Base-by-base conservation (phyloP, 495 filamentous ascomycete species). In the Xylaria intraflava region DNA sequence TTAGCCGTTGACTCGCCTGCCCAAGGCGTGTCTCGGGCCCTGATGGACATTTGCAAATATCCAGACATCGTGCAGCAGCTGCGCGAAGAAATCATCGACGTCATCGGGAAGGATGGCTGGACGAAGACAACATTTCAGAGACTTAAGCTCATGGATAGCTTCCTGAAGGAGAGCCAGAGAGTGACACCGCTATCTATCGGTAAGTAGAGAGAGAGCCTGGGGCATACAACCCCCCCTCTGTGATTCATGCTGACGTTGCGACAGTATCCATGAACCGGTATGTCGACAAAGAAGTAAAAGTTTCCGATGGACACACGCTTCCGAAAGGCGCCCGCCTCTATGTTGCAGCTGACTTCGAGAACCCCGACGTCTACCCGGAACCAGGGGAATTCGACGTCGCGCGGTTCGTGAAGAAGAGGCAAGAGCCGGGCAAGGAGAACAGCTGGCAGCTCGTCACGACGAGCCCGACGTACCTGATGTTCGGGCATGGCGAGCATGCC, bases 121-220 rank as follows among this genome's bases (percentile, higher is more conserved):
- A 70, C 73, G 31, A 80, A 77, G 64, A 69, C 69, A 14, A 73
- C 72, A 5, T 35, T 80, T 19, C 65, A 68, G 20, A 79, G 79
- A 58, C 58, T 82, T 50, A 74, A 72, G 59, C 58, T 77, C 44
- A 69, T 82, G 72, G 76, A 79, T 46, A 74, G 70, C 63, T 69
- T 76, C 24, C 39, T 78, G 54, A 76, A 73, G 50, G 75, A 78
- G 51, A 65, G 61, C 17, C 67, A 70, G 43, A 49, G 75, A 22
- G 16, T 71, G 14, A 63, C 65, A 3, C 71, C 73, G 0, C 61
- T 67, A 39, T 51, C 51, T 35, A 23, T 59, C 10, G 38, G 74
- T 75, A 65, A 41, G 66, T 66, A 6, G 23, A 17, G n/a, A n/a
- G n/a, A 27, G 23, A 4, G 43, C 51, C 29, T 36, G 41, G 10